Percentiles rank a stretch among this genome's conserved stretches.
phyloP scores from a whole-genome alignment of 306 rosid genomes.

The Nissolia schottii region DNA sequence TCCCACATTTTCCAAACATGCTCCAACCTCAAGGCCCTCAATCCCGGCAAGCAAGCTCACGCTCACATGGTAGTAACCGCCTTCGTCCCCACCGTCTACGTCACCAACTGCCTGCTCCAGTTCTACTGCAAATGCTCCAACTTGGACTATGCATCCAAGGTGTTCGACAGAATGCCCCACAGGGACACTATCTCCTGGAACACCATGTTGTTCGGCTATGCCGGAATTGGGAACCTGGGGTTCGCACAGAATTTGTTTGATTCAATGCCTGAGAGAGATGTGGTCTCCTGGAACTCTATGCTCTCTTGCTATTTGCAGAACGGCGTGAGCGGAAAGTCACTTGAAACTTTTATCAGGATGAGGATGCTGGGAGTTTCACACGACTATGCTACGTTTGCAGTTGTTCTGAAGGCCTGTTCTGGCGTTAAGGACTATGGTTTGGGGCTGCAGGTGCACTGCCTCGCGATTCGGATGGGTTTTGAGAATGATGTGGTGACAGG shows the following conservation, averaged over 20 bases:
- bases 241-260: slow-evolving; percentile 51
- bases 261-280: slow-evolving; percentile 62
- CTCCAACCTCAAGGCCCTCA: slow-evolving; percentile 44
- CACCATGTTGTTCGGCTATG: slow-evolving; percentile 68
- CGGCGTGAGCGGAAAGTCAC: slow-evolving; percentile 25
- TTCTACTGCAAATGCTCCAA: slow-evolving; percentile 47
- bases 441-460: slow-evolving; percentile 66
- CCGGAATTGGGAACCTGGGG: slow-evolving; percentile 47
- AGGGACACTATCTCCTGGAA: slow-evolving; percentile 71
- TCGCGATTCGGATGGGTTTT: slow-evolving; percentile 59
- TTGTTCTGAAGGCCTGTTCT: slow-evolving; percentile 59
- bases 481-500: slow-evolving; percentile 60
- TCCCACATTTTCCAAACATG: slow-evolving; percentile 76
- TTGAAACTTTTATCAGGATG: slow-evolving; percentile 52
- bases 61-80: slow-evolving; percentile 60
- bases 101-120: slow-evolving; percentile 64
- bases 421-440: slow-evolving; percentile 45
- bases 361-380: slow-evolving; percentile 25
- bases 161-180: slow-evolving; percentile 63
- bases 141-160: slow-evolving; percentile 42
- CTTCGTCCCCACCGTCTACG: slow-evolving; percentile 67
- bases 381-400: slow-evolving; percentile 61
- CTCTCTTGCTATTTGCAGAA: slow-evolving; percentile 61
- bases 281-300: slow-evolving; percentile 80
- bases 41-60: slow-evolving; percentile 72